Percentiles rank a stretch among this genome's conserved stretches.
Conservation (phyloP, 208 protist species). For the Trypanosoma congolense region DNA sequence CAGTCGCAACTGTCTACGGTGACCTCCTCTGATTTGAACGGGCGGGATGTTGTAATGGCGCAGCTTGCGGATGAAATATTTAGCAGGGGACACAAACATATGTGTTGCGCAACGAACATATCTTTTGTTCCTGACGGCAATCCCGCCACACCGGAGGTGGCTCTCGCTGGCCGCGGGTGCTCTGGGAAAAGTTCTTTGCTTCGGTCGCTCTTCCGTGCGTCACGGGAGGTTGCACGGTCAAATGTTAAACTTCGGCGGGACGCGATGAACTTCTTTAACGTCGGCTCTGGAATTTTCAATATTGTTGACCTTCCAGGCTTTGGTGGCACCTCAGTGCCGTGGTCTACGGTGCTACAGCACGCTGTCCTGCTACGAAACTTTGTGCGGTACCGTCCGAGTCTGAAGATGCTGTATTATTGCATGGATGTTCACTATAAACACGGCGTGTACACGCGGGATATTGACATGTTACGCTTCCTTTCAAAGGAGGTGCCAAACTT, state of each 20-base stretch:
- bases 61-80: slow-evolving; percentile 85
- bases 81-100: slow-evolving; percentile 63
- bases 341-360: slow-evolving; percentile 76
- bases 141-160: slow-evolving; percentile 73
- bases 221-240: slow-evolving; percentile 54
- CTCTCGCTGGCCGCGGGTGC: slow-evolving; percentile 55
- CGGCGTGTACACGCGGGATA: slow-evolving; percentile 80
- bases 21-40: slow-evolving; percentile 28
- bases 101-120: slow-evolving; percentile 74
- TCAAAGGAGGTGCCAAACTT: slow-evolving; percentile 81
- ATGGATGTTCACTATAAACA: slow-evolving; percentile 87
- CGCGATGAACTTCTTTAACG: slow-evolving; percentile 87
- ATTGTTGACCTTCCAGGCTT: slow-evolving; percentile 79
- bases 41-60: slow-evolving; percentile 67
- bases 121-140: slow-evolving; percentile 82
- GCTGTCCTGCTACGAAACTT: slow-evolving; percentile 83
- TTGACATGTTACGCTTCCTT: slow-evolving; percentile 84
- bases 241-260: slow-evolving; percentile 73
- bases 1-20: slow-evolving; percentile 32
- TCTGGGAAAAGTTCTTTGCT: slow-evolving; percentile 78
- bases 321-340: slow-evolving; percentile 78
- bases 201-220: slow-evolving; percentile 74
- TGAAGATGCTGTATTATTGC: slow-evolving; percentile 91
- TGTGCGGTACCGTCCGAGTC: slow-evolving; percentile 58
- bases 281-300: slow-evolving; percentile 77